Conservation (phyloP, 148 eudicot genomes). For the Nepenthes gracilis region DNA sequence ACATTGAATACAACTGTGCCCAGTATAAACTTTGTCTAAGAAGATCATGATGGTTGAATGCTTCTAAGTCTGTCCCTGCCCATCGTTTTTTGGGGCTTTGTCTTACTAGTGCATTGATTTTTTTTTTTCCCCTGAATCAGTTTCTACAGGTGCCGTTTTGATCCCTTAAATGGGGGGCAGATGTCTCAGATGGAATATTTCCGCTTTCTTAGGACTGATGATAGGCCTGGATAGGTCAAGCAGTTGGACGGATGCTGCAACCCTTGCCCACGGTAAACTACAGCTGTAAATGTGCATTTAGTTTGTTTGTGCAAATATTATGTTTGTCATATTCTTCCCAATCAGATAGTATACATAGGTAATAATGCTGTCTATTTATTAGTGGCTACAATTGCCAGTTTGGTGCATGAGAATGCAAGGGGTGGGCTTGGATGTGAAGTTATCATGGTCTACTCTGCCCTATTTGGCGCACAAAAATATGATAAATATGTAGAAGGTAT, state of each 20-base stretch:
- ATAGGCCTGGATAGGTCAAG: slow-evolving; percentile 25
- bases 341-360: too few species aligned
- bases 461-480: too few species aligned
- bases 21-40: not conserved
- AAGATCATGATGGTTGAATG: not conserved
- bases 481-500: too few species aligned
- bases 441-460: too few species aligned
- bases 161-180: slow-evolving; percentile 77
- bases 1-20: too few species aligned
- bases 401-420: too few species aligned
- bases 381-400: too few species aligned
- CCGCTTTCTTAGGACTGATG: slow-evolving; percentile 66
- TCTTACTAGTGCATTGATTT: not conserved
- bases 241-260: not conserved
- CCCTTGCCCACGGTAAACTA: too few species aligned
- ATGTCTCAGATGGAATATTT: slow-evolving; percentile 78
- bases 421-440: too few species aligned
- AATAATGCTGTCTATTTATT: too few species aligned
- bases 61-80: not conserved
- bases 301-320: not conserved
- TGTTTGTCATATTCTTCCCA: not conserved
- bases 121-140: slow-evolving; percentile 21
- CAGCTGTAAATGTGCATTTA: too few species aligned
- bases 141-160: slow-evolving; percentile 78
- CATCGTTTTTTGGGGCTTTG: too few species aligned